Conservation (phyloP, 2,329 filamentous ascomycete genomes). For the Colletotrichum somersetense region DNA sequence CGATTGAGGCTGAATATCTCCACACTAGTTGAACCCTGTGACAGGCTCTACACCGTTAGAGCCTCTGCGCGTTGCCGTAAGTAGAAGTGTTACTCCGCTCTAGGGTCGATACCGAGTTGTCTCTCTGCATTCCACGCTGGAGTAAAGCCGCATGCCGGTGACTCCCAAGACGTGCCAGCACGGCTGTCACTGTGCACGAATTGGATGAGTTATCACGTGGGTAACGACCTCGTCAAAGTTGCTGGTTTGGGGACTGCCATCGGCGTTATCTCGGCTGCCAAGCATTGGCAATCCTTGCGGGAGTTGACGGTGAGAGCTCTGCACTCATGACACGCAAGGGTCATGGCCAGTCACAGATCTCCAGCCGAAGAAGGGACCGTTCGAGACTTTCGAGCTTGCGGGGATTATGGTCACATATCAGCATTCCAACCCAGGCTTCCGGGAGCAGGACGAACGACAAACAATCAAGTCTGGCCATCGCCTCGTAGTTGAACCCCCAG, state of each 20-base stretch:
- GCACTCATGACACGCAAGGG: neutral
- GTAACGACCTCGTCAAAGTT: neutral
- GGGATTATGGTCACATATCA: neutral
- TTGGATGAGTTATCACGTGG: neutral
- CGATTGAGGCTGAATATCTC: neutral
- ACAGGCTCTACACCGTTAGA: neutral
- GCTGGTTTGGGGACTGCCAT: neutral
- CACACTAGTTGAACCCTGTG: neutral
- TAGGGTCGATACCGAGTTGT: neutral
- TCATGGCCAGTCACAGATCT: neutral
- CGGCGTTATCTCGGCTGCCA: neutral
- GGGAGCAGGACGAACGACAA: neutral
- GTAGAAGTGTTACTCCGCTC: conserved; percentile 3
- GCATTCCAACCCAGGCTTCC: neutral
- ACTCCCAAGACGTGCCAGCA: neutral
- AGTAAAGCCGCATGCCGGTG: too few relatives aligned
- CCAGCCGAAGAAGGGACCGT: neutral
- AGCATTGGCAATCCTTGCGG: neutral
- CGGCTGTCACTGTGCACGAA: neutral
- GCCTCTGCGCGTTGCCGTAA: neutral
- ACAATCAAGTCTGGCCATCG: neutral
- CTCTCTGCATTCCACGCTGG: neutral
- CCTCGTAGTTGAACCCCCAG: neutral
- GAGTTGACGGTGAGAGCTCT: neutral
- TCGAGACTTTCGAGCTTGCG: neutral